These are phyloP conservation scores for Aspergillus latus DNA, from an alignment of 2,329 filamentous ascomycete genomes.

Conservation along the genomic window DNA sequence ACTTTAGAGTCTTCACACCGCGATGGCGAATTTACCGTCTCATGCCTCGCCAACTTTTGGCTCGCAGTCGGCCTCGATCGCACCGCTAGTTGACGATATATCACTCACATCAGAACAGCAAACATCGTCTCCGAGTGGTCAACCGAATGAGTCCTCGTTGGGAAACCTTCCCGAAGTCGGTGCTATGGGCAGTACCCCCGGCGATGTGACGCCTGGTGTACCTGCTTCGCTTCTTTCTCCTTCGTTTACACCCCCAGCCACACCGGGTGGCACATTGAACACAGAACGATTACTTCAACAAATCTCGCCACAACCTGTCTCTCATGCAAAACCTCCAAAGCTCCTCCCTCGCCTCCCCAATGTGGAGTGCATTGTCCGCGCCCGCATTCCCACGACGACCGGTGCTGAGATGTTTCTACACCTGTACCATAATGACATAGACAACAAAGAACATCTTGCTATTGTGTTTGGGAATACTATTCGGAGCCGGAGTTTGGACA, in stretches of 20 bases:
- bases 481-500: constrained; percentile 62
- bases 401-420: constrained; percentile 97
- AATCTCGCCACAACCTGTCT: constrained; percentile 21
- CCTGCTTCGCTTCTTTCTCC: constrained; percentile 56
- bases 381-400: constrained; percentile 86
- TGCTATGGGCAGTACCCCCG: constrained; percentile 26
- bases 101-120: constrained; percentile 21
- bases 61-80: constrained; percentile 35
- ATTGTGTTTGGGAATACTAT: constrained; percentile 94
- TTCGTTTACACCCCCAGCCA: constrained; percentile 50
- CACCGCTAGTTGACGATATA: constrained; percentile 23
- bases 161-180: constrained; percentile 23
- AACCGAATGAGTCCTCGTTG: constrained; percentile 17
- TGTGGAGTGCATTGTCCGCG: constrained; percentile 91
- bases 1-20: constrained; percentile 17
- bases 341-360: constrained; percentile 74
- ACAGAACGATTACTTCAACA: constrained; percentile 32
- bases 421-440: constrained; percentile 86
- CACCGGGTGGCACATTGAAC: constrained; percentile 42
- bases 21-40: constrained; percentile 56
- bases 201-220: constrained; percentile 46
- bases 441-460: constrained; percentile 93
- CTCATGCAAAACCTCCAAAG: constrained; percentile 61
- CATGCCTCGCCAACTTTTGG: constrained; percentile 54
- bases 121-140: constrained; percentile 9